A percentile compares a stretch with the other conserved stretches of the same genome.
Conservation (phyloP, 2,329 filamentous ascomycete genomes). For the Verruconis gallopava region DNA sequence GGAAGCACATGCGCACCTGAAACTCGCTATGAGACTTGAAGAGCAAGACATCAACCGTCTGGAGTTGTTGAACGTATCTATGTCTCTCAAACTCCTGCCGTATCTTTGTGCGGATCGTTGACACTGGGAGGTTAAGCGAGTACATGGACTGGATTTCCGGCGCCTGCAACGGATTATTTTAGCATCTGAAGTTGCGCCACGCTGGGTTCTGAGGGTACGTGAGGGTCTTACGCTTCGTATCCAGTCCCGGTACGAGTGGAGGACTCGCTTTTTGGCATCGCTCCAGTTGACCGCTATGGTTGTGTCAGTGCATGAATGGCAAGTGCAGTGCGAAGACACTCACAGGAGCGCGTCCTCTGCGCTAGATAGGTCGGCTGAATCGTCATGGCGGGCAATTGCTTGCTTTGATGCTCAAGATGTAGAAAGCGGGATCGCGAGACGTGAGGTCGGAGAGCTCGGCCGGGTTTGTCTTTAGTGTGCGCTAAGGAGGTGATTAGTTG, state of each 20-base stretch:
- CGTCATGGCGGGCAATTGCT: conserved; percentile 28
- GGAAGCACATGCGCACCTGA: conserved; percentile 54
- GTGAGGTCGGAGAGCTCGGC: too few species aligned
- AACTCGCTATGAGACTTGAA: conserved; percentile 88
- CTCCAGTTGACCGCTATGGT: conserved; percentile 67
- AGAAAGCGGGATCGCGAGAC: too few species aligned
- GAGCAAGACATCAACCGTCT: conserved; percentile 76
- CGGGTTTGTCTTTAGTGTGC: too few species aligned
- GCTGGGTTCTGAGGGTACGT: not conserved
- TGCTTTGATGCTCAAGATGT: too few species aligned
- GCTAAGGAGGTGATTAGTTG: too few species aligned
- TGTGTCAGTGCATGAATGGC: conserved; percentile 10
- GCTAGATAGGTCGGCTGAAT: conserved; percentile 89
- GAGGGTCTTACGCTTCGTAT: conserved; percentile 72
- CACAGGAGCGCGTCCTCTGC: conserved; percentile 41
- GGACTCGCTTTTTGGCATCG: conserved; percentile 77
- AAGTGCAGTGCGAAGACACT: conserved; percentile 15
- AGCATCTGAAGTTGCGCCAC: not conserved
- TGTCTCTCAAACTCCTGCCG: conserved; percentile 95
- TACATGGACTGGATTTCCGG: conserved; percentile 98
- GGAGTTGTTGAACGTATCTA: conserved; percentile 81
- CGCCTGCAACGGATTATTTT: conserved; percentile 45
- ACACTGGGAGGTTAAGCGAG: conserved; percentile 77
- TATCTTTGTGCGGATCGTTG: conserved; percentile 80
- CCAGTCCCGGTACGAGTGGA: conserved; percentile 90